A percentile compares a stretch with the other conserved stretches of the same genome.
phyloP scores from a whole-genome alignment of 176 grass and related monocot species.

The Areca catechu region DNA sequence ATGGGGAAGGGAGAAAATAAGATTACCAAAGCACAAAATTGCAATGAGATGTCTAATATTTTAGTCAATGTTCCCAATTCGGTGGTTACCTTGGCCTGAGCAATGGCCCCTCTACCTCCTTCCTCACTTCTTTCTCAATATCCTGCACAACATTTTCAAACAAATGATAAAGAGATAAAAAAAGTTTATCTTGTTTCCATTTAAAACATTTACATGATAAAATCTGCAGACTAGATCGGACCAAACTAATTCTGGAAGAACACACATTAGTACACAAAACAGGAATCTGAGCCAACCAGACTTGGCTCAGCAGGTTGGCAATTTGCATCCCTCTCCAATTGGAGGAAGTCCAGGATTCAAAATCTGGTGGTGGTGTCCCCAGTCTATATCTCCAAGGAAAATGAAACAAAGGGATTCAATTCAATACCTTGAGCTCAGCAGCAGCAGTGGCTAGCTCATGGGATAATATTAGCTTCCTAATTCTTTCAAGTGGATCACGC shows the following conservation, averaged over 20 bases:
- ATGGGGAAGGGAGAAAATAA: slow-evolving; percentile 8
- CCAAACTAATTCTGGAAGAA: no score
- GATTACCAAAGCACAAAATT: neutral
- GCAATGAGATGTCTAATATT: no score
- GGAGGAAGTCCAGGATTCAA: no score
- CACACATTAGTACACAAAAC: no score
- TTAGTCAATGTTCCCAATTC: neutral
- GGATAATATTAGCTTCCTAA: slow-evolving; percentile 61
- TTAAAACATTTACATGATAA: no score
- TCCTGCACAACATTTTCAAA: slow-evolving; percentile 28
- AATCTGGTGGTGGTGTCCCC: no score
- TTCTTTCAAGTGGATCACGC: slow-evolving; percentile 73
- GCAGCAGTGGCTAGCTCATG: slow-evolving; percentile 60
- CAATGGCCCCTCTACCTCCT: slow-evolving; percentile 71
- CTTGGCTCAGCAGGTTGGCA: no score
- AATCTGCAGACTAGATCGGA: no score
- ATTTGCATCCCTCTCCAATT: no score
- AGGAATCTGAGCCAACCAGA: no score
- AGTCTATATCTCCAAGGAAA: no score
- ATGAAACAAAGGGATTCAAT: no score
- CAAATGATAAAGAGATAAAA: neutral
- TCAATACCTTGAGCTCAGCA: slow-evolving; percentile 72
- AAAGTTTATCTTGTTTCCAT: neutral
- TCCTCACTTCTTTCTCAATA: slow-evolving; percentile 71
- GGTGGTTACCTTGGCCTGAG: slow-evolving; percentile 62